These are phyloP conservation scores for Papiliotrema nemorosa DNA, from an alignment of 1,284 basidiomycete species.

Conservation along the genomic window DNA sequence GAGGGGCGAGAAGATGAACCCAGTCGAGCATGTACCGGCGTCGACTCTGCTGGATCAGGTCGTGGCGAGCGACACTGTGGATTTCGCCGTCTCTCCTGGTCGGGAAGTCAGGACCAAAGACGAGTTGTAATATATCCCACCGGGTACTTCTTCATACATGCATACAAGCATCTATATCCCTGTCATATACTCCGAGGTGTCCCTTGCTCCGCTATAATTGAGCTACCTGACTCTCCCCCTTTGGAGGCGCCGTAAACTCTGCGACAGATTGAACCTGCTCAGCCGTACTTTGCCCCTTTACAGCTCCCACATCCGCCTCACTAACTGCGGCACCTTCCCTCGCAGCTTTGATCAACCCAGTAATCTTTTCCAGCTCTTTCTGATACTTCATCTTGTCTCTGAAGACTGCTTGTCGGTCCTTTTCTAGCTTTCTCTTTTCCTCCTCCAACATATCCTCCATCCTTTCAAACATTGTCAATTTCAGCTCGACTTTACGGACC, in stretches of 20 bases:
- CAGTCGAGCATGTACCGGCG: too few relatives aligned
- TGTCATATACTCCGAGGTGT: not conserved
- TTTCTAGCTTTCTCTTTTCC: slow-evolving; percentile 56
- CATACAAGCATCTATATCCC: not conserved
- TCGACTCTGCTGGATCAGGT: too few relatives aligned
- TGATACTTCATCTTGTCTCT: slow-evolving; percentile 41
- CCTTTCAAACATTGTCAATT: slow-evolving; percentile 87
- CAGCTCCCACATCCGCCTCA: slow-evolving; percentile 2
- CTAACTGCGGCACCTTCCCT: slow-evolving; percentile 14
- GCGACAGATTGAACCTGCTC: slow-evolving; percentile 11
- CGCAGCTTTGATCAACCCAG: slow-evolving; percentile 37
- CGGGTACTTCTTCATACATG: not conserved
- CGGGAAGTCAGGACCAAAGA: not conserved
- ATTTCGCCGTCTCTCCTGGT: too few relatives aligned
- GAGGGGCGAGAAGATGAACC: too few relatives aligned
- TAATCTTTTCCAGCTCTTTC: slow-evolving; percentile 38
- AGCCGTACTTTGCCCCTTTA: slow-evolving; percentile 6
- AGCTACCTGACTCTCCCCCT: slow-evolving; percentile 6
- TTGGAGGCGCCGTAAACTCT: slow-evolving; percentile 7
- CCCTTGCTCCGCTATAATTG: slow-evolving; percentile 5
- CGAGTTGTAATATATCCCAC: not conserved
- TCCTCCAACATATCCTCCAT: slow-evolving; percentile 84
- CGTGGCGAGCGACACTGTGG: too few relatives aligned
- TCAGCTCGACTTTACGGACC: slow-evolving; percentile 86
- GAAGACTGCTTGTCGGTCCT: slow-evolving; percentile 45